Base-by-base conservation (phyloP, 768 basidiomycete species). In the Hortiboletus flavorubellus region DNA sequence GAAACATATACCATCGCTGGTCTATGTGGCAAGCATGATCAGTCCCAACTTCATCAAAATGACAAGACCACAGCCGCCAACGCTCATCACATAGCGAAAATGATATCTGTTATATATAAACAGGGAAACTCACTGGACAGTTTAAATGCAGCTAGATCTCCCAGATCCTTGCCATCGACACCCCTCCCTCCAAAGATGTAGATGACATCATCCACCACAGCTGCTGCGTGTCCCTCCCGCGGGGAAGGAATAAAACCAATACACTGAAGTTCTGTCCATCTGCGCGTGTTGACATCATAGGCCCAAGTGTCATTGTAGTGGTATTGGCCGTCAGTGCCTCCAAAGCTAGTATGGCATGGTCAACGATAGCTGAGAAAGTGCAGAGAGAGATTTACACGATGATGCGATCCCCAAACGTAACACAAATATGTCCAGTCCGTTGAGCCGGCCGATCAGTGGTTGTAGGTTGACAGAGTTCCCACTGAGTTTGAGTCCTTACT, bases 231-330 rank as follows among this genome's bases (percentile, higher is more conserved):
- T 0, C 97, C 96, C 71, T 99, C 97, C 47, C 97, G 77, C 3
- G 97, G 91, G 8, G 91, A 88, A 18, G 97, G 97, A 46, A 98
- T 97, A 67, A 90, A 98, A 1, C 97, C 97, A 54, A 97, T 98
- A 72, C 95, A 98, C 18, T 88, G 84, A 38, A 99, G 76, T 68
- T 99, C 97, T 4, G 88, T 80, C 97, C 97, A 99, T 43, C 73
- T 82, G 51, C 81, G 79, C 0, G 91, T 88, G 38, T 77, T 78
- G 48, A 93, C 75, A 69, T 96, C 93, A 72, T 91, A 98, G 2
- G 86, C 80, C 97, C 97, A 99, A 8, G 94, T 98, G 68, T 99
- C 97, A 71, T 98, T 99, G 75, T 99, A 99, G 68, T 98, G 97
- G 72, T 89, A 98, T 68, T 88, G 85, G n/a, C 95, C 95, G 67